Base-by-base conservation (phyloP, 1,284 basidiomycete genomes). In the Volvariella volvacea region DNA sequence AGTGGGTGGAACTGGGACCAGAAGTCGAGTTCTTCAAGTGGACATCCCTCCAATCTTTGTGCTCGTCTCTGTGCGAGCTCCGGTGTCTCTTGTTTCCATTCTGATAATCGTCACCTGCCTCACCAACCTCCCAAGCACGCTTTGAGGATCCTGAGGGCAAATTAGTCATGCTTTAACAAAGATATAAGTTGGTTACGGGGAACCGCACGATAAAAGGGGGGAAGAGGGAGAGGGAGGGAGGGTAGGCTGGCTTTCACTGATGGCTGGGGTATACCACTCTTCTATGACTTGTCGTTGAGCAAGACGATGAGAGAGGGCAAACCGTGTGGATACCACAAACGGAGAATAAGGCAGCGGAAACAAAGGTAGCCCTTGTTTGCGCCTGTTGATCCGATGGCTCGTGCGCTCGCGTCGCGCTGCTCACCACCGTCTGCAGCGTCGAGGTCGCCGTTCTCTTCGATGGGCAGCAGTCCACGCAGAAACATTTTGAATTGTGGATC, bases 21-120 rank as follows among this genome's bases (percentile, higher is more conserved):
- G 67, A 63, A 28, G 65, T 70, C 41, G 63, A 57, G 1, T 65
- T 62, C 42, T 64, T 78, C 60, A 87, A 57, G 55, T 88, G 77
- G 1, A 82, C 81, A 57, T 90, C 88, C 50, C 83, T 68, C 84
- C 86, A 86, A 59, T 90, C 84, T 51, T 73, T 76, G 0, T 76
- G 68, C 43, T 83, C 81, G 44, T 80, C 79, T 36, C n/a, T 36
- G 6, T 36, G n/a, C n/a, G 14, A 7, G 61, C 69, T 55, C 51
- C 80, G 69, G 53, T 52, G 54, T 43, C 62, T 58, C 52, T 84
- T 83, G 54, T 73, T 67, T 41, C 64, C 55, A 45, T 70, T 68
- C 54, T 68, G 25, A 28, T 28, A 12, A 28, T 28, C 25, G 25
- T 28, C 25, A 28, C 25, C 25, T 28, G 25, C 12, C 25, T 71